Conservation (phyloP, 2,329 filamentous ascomycete genomes). For the Juglanconis oblonga region DNA sequence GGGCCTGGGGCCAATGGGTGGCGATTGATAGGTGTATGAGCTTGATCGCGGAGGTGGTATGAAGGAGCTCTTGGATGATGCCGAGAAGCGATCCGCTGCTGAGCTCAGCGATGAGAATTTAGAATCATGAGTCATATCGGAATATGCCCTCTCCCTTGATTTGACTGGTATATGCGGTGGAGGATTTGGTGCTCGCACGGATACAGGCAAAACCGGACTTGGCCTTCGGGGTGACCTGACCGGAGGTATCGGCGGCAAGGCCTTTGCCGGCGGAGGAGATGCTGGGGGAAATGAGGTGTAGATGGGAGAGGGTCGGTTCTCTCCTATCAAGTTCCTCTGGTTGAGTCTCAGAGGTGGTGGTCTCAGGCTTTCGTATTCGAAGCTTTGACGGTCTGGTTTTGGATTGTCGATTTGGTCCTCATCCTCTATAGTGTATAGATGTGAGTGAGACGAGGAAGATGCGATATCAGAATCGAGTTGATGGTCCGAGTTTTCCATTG, state of each 20-base stretch:
- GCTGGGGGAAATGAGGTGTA: conserved; percentile 16
- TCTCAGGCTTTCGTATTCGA: not conserved
- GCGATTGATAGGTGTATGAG: conserved; percentile 4
- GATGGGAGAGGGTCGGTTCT: not conserved
- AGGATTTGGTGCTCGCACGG: not conserved
- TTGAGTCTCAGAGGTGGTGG: not conserved
- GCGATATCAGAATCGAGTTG: not conserved
- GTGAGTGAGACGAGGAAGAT: not conserved
- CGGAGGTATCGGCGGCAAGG: conserved; percentile 16
- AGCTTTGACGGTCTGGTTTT: not conserved
- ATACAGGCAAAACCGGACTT: not conserved
- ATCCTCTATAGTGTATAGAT: not conserved
- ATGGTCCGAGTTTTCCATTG: not conserved
- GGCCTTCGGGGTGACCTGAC: conserved; percentile 4
- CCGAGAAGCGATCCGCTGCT: conserved; percentile 6
- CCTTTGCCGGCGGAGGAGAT: conserved; percentile 13
- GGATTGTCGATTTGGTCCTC: not conserved
- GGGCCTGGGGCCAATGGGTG: not conserved
- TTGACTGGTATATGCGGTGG: conserved; percentile 3
- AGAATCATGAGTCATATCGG: conserved; percentile 7
- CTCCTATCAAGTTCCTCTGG: not conserved
- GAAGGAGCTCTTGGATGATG: not conserved
- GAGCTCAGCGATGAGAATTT: conserved; percentile 9
- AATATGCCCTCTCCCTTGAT: conserved; percentile 4
- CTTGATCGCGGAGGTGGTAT: conserved; percentile 4